These are phyloP conservation scores for Kwoniella botswanensis DNA, from an alignment of 768 basidiomycete genomes.

Conservation along the genomic window DNA sequence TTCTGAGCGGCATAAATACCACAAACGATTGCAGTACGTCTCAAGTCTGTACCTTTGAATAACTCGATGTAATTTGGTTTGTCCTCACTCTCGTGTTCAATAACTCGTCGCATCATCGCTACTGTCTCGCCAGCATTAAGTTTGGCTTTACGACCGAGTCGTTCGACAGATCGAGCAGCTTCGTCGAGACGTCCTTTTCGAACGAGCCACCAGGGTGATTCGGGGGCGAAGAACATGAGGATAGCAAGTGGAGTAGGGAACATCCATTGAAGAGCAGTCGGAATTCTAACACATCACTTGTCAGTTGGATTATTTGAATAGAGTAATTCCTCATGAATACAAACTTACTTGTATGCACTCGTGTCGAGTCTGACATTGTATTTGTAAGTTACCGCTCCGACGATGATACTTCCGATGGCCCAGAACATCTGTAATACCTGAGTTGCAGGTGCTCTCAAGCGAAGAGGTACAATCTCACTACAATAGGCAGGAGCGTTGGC, in stretches of 20 bases:
- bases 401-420: constrained; percentile 55
- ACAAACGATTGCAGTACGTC: constrained; percentile 48
- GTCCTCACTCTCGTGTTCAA: constrained; percentile 30
- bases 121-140: constrained; percentile 36
- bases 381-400: constrained; percentile 49
- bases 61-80: constrained; percentile 46
- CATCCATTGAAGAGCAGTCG: constrained; percentile 51
- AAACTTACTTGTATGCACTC: constrained; percentile 29
- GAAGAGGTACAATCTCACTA: constrained; percentile 53
- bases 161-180: constrained; percentile 38
- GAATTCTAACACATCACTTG: constrained; percentile 29
- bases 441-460: constrained; percentile 51
- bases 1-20: constrained; percentile 51
- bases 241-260: constrained; percentile 51
- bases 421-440: constrained; percentile 55
- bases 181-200: constrained; percentile 47
- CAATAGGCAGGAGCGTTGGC: constrained; percentile 52
- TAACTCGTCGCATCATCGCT: constrained; percentile 56
- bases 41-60: constrained; percentile 44
- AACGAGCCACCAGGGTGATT: constrained; percentile 55
- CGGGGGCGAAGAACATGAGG: constrained; percentile 52
- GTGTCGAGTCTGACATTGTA: constrained; percentile 30
- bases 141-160: constrained; percentile 32
- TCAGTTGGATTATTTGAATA: neutral
- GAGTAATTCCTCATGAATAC: neutral